phyloP scores from a whole-genome alignment of 2,329 filamentous ascomycete genomes.

The Fusarium algeriense region DNA sequence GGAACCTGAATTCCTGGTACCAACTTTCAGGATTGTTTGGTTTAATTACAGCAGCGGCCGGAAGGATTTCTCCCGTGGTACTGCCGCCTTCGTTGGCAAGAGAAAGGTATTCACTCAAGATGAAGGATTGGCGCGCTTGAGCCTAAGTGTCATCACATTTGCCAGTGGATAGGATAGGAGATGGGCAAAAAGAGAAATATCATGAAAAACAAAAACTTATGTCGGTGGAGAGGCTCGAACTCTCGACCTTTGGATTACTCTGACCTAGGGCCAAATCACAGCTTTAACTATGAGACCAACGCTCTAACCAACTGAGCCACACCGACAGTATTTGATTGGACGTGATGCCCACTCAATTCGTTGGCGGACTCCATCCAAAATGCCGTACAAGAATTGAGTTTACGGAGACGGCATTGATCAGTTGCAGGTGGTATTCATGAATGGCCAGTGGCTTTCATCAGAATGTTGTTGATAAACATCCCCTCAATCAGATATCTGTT shows the following conservation, averaged over 20 bases:
- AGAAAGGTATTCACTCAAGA: conserved; percentile 29
- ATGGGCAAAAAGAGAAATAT: neutral
- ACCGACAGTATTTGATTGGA: neutral
- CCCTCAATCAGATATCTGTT: too few species aligned
- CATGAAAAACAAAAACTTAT: neutral
- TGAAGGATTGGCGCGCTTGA: neutral
- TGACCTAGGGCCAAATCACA: conserved; percentile 2
- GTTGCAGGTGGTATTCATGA: neutral
- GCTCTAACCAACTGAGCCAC: conserved; percentile 16
- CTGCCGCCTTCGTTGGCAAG: conserved; percentile 30
- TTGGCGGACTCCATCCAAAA: neutral
- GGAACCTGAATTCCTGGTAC: conserved; percentile 11
- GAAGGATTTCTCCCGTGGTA: conserved; percentile 25
- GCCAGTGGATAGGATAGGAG: too few species aligned
- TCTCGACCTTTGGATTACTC: conserved; percentile 13
- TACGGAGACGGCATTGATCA: neutral
- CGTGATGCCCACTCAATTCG: neutral
- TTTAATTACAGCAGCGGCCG: conserved; percentile 20
- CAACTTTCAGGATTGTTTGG: conserved; percentile 16
- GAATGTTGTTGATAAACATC: too few species aligned
- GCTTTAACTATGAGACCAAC: conserved; percentile 8
- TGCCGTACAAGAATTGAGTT: neutral
- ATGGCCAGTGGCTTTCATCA: too few species aligned
- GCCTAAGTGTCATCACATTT: neutral
- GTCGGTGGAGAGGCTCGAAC: conserved; percentile 13